Conservation (phyloP, 2,329 filamentous ascomycete genomes). For the Beauveria sp. region DNA sequence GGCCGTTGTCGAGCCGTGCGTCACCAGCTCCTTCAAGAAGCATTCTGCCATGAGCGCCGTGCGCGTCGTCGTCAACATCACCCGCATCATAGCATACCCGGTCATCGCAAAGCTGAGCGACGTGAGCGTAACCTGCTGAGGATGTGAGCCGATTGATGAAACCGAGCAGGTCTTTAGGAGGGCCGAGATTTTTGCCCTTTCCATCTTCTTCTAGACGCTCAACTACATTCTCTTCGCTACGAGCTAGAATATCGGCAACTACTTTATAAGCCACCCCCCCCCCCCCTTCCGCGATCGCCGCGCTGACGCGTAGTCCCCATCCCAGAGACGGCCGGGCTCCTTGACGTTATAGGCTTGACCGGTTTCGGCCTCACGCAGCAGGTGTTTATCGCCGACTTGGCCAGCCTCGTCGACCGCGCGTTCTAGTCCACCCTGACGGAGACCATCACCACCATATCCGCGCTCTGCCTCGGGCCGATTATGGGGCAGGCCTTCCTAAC, state of each 20-base stretch:
- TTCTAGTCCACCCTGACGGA: slow-evolving; percentile 53
- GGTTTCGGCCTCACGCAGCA: slow-evolving; percentile 27
- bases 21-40: slow-evolving; percentile 30
- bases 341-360: slow-evolving; percentile 49
- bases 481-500: slow-evolving; percentile 28
- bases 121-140: slow-evolving; percentile 12
- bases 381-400: slow-evolving; percentile 55
- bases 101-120: slow-evolving; percentile 54
- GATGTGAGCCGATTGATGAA: no score
- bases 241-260: slow-evolving; percentile 44
- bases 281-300: no score
- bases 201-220: no score
- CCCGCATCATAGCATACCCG: slow-evolving; percentile 47
- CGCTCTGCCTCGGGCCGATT: slow-evolving; percentile 23
- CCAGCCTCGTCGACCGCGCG: slow-evolving; percentile 51
- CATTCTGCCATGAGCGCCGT: slow-evolving; percentile 43
- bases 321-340: slow-evolving; percentile 41
- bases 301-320: no score
- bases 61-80: slow-evolving; percentile 38
- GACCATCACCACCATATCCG: slow-evolving; percentile 25
- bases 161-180: no score
- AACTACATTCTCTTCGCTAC: slow-evolving; percentile 10
- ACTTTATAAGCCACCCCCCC: slow-evolving; percentile 28
- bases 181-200: no score
- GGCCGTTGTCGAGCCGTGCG: slow-evolving; percentile 25